These are phyloP conservation scores for Agrocybe pediades DNA, from an alignment of 768 basidiomycete genomes.

Conservation along the genomic window DNA sequence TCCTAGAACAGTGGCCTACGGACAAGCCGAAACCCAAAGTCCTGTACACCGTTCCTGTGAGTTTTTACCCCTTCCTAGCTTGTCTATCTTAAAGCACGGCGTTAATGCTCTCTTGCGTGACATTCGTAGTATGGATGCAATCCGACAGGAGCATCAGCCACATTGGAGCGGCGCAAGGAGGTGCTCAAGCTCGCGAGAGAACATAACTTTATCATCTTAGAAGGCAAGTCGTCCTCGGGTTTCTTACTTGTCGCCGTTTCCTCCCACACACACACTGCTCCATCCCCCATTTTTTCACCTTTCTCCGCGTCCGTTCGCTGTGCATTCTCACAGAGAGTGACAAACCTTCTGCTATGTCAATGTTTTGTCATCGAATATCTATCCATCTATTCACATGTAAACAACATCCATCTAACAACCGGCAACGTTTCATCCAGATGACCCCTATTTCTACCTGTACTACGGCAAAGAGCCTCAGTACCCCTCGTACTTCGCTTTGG, in stretches of 20 bases:
- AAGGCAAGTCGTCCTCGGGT: constrained; percentile 67
- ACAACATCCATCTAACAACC: background rate
- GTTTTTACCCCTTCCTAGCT: constrained; percentile 21
- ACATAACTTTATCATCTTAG: constrained; percentile 80
- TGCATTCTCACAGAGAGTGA: too few species aligned
- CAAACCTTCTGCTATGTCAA: too few species aligned
- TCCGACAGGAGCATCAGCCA: constrained; percentile 80
- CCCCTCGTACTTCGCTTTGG: constrained; percentile 82
- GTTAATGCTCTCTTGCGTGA: background rate
- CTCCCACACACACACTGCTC: too few species aligned
- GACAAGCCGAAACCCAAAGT: constrained; percentile 73
- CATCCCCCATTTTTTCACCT: too few species aligned
- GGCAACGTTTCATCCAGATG: constrained; percentile 30
- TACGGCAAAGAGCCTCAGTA: constrained; percentile 65
- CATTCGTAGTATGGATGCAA: constrained; percentile 74
- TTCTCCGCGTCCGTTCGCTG: too few species aligned
- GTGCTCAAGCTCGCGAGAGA: constrained; percentile 71
- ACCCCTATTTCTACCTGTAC: constrained; percentile 80
- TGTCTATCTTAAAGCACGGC: too few species aligned
- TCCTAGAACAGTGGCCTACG: constrained; percentile 75
- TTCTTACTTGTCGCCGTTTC: background rate
- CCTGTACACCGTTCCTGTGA: constrained; percentile 79
- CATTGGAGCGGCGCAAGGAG: constrained; percentile 67
- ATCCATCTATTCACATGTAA: background rate
- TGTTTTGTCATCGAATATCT: too few species aligned